phyloP scores from a whole-genome alignment of 2,329 filamentous ascomycete species.

The Aspergillus pseudoterreus region DNA sequence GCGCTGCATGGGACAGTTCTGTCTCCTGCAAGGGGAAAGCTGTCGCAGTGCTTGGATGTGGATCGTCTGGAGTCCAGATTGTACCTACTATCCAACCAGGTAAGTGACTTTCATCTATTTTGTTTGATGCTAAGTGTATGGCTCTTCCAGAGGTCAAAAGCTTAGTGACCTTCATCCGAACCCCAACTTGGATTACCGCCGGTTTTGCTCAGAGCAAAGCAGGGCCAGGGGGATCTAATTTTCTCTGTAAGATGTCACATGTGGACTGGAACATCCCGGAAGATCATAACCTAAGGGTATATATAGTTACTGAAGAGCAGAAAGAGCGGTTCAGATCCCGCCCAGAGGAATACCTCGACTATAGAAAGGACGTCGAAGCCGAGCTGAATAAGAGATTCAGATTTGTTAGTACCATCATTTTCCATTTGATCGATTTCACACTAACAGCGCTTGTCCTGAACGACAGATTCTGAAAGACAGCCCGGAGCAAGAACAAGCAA shows the following conservation, averaged over 20 bases:
- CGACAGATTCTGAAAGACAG: not conserved
- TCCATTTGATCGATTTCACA: not conserved
- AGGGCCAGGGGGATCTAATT: not conserved
- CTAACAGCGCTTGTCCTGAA: not conserved
- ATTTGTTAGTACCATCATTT: not conserved
- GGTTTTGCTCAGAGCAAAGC: constrained; percentile 1
- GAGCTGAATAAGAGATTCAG: constrained; percentile 9
- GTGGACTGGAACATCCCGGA: not conserved
- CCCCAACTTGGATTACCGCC: constrained; percentile 15
- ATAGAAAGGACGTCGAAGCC: constrained; percentile 9
- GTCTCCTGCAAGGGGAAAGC: constrained; percentile 4
- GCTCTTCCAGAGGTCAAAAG: constrained; percentile 5
- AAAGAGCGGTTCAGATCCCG: constrained; percentile 3
- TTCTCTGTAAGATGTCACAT: not conserved
- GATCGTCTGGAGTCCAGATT: constrained; percentile 15
- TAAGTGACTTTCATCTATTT: not conserved
- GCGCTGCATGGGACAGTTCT: constrained; percentile 10
- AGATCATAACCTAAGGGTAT: not conserved
- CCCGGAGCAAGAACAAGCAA: constrained; percentile 1
- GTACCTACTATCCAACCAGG: constrained; percentile 12
- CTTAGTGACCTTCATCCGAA: constrained; percentile 9
- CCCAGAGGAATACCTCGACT: constrained; percentile 7
- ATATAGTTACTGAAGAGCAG: constrained; percentile 4
- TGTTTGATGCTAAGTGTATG: not conserved
- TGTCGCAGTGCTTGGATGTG: constrained; percentile 14